Conservation (phyloP, 176 grass and related monocot genomes). For the Oryza officinalis region DNA sequence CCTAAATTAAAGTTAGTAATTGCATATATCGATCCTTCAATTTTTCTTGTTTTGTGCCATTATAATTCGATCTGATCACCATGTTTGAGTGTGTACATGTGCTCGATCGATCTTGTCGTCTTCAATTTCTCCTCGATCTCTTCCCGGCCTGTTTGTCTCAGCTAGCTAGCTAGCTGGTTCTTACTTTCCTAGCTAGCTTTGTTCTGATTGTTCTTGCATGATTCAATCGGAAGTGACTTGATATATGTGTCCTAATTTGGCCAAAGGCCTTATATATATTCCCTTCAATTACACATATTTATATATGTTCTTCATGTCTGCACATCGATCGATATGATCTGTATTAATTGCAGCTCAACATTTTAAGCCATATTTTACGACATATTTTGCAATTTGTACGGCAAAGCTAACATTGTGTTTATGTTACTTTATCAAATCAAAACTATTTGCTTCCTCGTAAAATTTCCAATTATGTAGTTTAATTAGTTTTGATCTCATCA, state of each 20-base stretch:
- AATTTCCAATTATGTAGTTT: neutral
- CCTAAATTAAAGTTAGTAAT: neutral
- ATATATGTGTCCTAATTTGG: neutral
- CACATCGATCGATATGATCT: neutral
- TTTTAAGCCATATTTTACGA: neutral
- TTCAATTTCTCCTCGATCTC: neutral
- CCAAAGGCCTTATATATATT: constrained; percentile 27
- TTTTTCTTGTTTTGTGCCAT: constrained; percentile 2
- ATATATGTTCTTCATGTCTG: neutral
- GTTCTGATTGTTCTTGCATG: constrained; percentile 19
- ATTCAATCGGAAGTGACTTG: neutral
- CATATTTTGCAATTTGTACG: neutral
- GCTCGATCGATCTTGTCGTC: neutral
- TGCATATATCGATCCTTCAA: constrained; percentile 21
- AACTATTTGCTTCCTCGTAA: neutral
- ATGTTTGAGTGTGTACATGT: constrained; percentile 8
- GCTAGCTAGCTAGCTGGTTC: neutral
- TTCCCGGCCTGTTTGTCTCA: constrained; percentile 6
- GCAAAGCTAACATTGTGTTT: neutral
- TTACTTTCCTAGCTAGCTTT: neutral
- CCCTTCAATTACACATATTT: neutral
- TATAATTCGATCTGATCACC: neutral
- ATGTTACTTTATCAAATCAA: constrained; percentile 18
- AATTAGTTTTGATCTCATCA: neutral
- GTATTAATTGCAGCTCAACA: neutral